A percentile compares a stretch with the other conserved stretches of the same genome.
Conservation (phyloP, 2,329 filamentous ascomycete genomes). For the Pseudogymnoascus sp. region DNA sequence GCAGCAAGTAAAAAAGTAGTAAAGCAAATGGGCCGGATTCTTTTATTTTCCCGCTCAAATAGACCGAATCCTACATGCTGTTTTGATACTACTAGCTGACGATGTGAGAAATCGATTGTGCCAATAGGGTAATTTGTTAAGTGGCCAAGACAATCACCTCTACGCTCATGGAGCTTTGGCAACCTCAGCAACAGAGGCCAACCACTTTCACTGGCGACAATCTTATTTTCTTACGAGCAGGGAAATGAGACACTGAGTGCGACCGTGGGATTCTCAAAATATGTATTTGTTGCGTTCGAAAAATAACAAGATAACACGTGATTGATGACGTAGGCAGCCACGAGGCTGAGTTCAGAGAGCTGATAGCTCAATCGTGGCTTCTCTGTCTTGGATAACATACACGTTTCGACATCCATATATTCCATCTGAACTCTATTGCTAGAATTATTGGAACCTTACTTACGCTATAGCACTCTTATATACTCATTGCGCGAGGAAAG, state of each 20-base stretch:
- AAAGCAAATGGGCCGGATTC: neutral
- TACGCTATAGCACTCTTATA: neutral
- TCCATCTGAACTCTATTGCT: neutral
- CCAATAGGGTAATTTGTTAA: neutral
- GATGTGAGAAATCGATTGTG: neutral
- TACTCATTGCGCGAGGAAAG: neutral
- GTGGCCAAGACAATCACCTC: neutral
- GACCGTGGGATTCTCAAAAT: neutral
- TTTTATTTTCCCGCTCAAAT: neutral
- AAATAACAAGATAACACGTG: neutral
- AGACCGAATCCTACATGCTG: neutral
- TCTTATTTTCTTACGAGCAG: too few species aligned
- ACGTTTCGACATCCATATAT: neutral
- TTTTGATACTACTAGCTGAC: neutral
- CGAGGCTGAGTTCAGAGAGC: neutral
- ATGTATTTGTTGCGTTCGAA: neutral
- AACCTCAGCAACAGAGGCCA: neutral
- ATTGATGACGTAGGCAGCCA: constrained; percentile 1
- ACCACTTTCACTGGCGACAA: neutral
- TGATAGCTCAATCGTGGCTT: constrained; percentile 4
- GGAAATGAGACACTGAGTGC: too few species aligned
- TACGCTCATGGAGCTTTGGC: neutral
- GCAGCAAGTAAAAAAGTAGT: neutral
- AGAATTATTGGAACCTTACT: neutral
- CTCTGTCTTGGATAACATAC: neutral